Evolutionary conservation across 768 basidiomycete genomes (phyloP).

Genomic region (Lactarius vividus): DNA sequence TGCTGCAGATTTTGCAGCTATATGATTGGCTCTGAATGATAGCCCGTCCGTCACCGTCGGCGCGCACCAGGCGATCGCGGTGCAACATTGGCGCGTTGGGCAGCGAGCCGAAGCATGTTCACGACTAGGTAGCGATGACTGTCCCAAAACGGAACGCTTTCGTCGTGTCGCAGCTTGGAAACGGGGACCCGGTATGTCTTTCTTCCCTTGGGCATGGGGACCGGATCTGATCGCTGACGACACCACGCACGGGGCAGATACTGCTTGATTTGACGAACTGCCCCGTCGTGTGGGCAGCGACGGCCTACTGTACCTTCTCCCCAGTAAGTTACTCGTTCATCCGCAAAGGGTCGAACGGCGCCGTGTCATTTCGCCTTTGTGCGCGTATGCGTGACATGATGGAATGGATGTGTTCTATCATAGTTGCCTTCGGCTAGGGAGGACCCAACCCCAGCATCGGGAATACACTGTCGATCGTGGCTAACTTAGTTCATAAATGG

Average conservation of each 20-base stretch:
- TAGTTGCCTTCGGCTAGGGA: conserved; percentile 59
- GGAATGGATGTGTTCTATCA: conserved; percentile 41
- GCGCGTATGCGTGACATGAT: not conserved
- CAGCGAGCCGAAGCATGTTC: too few species aligned
- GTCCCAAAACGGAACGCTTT: conserved; percentile 28
- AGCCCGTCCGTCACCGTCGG: conserved; percentile 15
- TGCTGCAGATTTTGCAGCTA: not conserved
- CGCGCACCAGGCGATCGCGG: too few species aligned
- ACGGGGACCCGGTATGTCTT: conserved; percentile 37
- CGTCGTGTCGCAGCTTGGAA: conserved; percentile 47
- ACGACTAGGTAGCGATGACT: conserved; percentile 37
- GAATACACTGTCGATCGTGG: conserved; percentile 36
- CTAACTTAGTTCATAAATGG: conserved; percentile 23
- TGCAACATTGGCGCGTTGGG: too few species aligned
- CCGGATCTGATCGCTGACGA: not conserved
- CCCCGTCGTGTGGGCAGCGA: conserved; percentile 55
- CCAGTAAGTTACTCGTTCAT: conserved; percentile 62
- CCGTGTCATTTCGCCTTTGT: conserved; percentile 35
- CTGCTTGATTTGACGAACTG: conserved; percentile 50
- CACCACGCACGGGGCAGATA: conserved; percentile 37
- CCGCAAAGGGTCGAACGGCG: conserved; percentile 50
- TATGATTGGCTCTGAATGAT: not conserved
- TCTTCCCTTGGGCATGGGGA: not conserved
- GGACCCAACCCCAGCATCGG: conserved; percentile 38
- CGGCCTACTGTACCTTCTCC: conserved; percentile 52